Conservation (phyloP, 306 rosid genomes). For the Quercus aquifolioides region DNA sequence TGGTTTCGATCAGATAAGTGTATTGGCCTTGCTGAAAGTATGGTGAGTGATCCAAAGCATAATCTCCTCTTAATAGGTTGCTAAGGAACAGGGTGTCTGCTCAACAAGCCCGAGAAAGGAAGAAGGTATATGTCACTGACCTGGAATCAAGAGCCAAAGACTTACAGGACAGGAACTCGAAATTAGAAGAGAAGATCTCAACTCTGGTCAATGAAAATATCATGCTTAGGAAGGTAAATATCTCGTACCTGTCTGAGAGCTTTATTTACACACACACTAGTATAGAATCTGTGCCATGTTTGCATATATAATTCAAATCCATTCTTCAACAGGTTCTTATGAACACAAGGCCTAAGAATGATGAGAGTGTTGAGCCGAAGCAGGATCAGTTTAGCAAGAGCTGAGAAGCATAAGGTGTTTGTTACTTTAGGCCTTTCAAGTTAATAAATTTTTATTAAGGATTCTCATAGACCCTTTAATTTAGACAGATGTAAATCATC, state of each 20-base stretch:
- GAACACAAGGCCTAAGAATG: slow-evolving; percentile 55
- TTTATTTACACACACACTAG: neutral
- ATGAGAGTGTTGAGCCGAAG: slow-evolving; percentile 40
- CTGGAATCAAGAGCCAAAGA: slow-evolving; percentile 62
- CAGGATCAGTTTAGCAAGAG: slow-evolving; percentile 29
- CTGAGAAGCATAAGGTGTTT: neutral
- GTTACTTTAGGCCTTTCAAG: neutral
- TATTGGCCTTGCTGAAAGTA: no score
- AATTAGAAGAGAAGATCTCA: slow-evolving; percentile 70
- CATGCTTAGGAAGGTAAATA: slow-evolving; percentile 57
- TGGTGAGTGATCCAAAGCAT: neutral
- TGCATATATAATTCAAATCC: neutral
- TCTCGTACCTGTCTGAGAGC: neutral
- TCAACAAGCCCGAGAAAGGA: slow-evolving; percentile 86
- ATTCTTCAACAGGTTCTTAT: slow-evolving; percentile 48
- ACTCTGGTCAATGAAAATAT: slow-evolving; percentile 62
- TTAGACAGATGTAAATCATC: neutral
- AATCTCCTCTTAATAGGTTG: slow-evolving; percentile 31
- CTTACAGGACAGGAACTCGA: slow-evolving; percentile 56
- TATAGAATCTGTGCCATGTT: neutral
- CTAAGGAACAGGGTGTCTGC: slow-evolving; percentile 86
- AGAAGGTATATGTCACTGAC: slow-evolving; percentile 70
- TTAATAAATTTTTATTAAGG: neutral
- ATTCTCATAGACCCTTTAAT: neutral
- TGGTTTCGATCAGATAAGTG: no score